A percentile compares a stretch with the other conserved stretches of the same genome.
phyloP scores from a whole-genome alignment of 768 basidiomycete genomes.

The Russula sp. region DNA sequence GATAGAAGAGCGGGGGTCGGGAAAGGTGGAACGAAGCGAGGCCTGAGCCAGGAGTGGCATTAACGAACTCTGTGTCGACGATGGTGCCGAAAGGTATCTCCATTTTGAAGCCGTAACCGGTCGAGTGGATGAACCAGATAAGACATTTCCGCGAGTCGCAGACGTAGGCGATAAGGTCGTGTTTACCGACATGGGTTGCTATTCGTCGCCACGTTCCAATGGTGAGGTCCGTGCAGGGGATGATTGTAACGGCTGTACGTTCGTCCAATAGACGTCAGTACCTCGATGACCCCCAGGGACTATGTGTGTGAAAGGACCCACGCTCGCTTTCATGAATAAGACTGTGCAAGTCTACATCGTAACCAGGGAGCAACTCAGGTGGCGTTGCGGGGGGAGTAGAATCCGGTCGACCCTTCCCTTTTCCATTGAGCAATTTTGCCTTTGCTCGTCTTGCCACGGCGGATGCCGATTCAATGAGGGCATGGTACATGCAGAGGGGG shows the following conservation, averaged over 20 bases:
- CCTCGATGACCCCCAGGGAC: background rate
- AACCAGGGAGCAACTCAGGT: slow-evolving; percentile 45
- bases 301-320: slow-evolving; percentile 36
- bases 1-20: slow-evolving; percentile 61
- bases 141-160: slow-evolving; percentile 61
- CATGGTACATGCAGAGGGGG: slow-evolving; percentile 7
- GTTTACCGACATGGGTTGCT: slow-evolving; percentile 44
- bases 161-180: slow-evolving; percentile 72
- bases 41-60: slow-evolving; percentile 49
- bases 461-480: background rate
- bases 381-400: slow-evolving; percentile 43
- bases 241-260: slow-evolving; percentile 58
- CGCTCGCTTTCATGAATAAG: slow-evolving; percentile 75
- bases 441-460: slow-evolving; percentile 60
- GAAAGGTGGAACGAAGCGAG: slow-evolving; percentile 61
- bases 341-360: slow-evolving; percentile 53
- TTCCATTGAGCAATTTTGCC: slow-evolving; percentile 65
- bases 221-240: slow-evolving; percentile 68
- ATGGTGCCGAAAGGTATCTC: slow-evolving; percentile 68
- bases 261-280: background rate
- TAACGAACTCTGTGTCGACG: slow-evolving; percentile 49
- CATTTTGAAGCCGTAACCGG: slow-evolving; percentile 78
- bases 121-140: slow-evolving; percentile 74
- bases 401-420: slow-evolving; percentile 38
- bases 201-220: slow-evolving; percentile 79